A percentile compares a stretch with the other conserved stretches of the same genome.
Evolutionary conservation across 495 filamentous ascomycete species (phyloP).

Genomic region (Letharia lupina): DNA sequence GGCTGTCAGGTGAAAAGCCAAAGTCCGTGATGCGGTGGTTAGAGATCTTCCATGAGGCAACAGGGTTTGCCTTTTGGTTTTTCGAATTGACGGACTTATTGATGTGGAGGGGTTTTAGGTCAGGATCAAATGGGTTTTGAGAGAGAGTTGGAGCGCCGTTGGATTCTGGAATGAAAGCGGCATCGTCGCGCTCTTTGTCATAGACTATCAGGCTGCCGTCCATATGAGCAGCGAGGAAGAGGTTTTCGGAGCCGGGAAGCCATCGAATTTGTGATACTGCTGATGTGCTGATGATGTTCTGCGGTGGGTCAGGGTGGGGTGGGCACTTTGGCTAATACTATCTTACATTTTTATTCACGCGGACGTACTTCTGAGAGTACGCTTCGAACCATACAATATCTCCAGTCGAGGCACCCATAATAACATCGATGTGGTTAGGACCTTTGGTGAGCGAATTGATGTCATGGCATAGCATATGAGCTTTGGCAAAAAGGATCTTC

Average conservation of each 20-base stretch:
- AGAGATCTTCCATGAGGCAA: slow-evolving; percentile 83
- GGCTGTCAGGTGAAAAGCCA: slow-evolving; percentile 77
- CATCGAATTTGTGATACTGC: slow-evolving; percentile 82
- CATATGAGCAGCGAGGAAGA: slow-evolving; percentile 88
- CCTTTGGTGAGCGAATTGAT: slow-evolving; percentile 78
- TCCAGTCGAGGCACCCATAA: slow-evolving; percentile 91
- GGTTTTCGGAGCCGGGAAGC: slow-evolving; percentile 87
- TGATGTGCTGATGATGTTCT: slow-evolving; percentile 78
- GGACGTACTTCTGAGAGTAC: slow-evolving; percentile 88
- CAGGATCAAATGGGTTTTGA: slow-evolving; percentile 30
- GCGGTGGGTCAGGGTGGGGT: not conserved
- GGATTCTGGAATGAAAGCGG: slow-evolving; percentile 55
- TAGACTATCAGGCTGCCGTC: slow-evolving; percentile 93
- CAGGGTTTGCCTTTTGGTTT: slow-evolving; percentile 88
- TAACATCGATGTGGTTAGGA: slow-evolving; percentile 70
- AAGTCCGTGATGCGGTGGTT: slow-evolving; percentile 84
- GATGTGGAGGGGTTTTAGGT: slow-evolving; percentile 42
- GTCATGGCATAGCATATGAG: slow-evolving; percentile 91
- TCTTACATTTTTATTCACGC: slow-evolving; percentile 87
- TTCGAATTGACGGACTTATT: slow-evolving; percentile 84
- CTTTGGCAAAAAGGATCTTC: slow-evolving; percentile 93
- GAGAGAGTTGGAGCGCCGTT: slow-evolving; percentile 16
- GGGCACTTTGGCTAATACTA: not conserved
- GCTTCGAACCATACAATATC: slow-evolving; percentile 99
- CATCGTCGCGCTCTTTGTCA: slow-evolving; percentile 98